Percentiles rank a stretch among this genome's conserved stretches.
phyloP scores from a whole-genome alignment of 169 alveolate species.

The Plasmodium ovale region DNA sequence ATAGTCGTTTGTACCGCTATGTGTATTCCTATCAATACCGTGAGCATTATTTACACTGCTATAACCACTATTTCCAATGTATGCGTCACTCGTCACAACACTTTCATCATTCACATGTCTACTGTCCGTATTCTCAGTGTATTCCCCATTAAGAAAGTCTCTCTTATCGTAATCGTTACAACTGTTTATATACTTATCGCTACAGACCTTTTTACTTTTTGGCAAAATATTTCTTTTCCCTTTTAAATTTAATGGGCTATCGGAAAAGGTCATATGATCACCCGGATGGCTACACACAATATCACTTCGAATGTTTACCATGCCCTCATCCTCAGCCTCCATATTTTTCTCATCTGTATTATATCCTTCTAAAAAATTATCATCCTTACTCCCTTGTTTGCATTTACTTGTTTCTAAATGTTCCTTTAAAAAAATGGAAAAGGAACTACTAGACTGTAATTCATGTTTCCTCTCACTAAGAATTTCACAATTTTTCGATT shows the following conservation, averaged over 20 bases:
- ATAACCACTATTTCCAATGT: not conserved
- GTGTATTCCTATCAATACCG: not conserved
- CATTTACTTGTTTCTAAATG: constrained; percentile 7
- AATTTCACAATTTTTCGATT: not conserved
- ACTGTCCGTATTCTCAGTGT: not conserved
- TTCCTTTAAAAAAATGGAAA: constrained; percentile 8
- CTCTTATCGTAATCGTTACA: not conserved
- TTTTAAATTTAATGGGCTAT: not conserved
- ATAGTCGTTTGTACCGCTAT: not conserved
- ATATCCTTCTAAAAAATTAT: constrained; percentile 5
- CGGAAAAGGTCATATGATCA: too few species aligned
- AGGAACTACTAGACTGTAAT: not conserved
- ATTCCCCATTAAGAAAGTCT: not conserved
- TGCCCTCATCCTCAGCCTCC: not conserved
- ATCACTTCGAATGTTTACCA: not conserved
- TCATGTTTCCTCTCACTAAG: not conserved
- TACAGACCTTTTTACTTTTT: not conserved
- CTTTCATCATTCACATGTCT: not conserved
- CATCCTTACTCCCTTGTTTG: not conserved
- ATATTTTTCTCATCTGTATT: not conserved
- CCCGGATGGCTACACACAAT: too few species aligned
- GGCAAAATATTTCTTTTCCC: not conserved
- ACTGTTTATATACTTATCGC: not conserved
- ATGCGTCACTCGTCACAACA: not conserved
- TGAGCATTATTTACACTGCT: not conserved